Evolutionary conservation across 1,139 yeast genomes (phyloP).

Genomic region (Hemisphaericaspora xylanilytica): DNA sequence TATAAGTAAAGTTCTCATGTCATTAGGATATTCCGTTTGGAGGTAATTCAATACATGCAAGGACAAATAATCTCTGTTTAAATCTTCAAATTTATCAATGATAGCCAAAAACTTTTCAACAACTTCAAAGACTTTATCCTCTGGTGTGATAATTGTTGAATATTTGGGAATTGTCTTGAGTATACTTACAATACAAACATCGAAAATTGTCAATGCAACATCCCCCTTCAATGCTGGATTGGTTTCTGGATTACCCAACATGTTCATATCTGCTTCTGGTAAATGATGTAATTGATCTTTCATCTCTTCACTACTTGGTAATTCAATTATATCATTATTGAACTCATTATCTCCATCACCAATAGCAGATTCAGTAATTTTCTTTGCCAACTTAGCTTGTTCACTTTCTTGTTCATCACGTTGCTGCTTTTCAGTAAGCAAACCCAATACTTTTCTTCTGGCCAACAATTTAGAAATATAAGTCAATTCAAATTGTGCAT

Average conservation of each 20-base stretch:
- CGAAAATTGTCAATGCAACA: constrained; percentile 78
- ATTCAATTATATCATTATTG: constrained; percentile 40
- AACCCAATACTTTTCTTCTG: constrained; percentile 78
- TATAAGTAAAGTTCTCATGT: constrained; percentile 44
- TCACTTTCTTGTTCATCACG: constrained; percentile 48
- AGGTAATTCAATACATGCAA: constrained; percentile 61
- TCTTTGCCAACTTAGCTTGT: constrained; percentile 26
- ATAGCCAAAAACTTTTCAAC: constrained; percentile 49
- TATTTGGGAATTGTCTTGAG: constrained; percentile 29
- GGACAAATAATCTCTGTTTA: constrained; percentile 67
- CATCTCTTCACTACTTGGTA: constrained; percentile 55
- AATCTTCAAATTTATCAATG: constrained; percentile 64
- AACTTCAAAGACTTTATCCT: constrained; percentile 42
- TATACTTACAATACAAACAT: constrained; percentile 60
- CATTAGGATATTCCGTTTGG: constrained; percentile 34
- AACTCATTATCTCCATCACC: constrained; percentile 33
- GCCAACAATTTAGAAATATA: constrained; percentile 81
- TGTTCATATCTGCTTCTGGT: constrained; percentile 85
- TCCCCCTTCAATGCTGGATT: constrained; percentile 93
- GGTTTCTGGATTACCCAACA: constrained; percentile 80
- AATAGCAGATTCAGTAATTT: constrained; percentile 25
- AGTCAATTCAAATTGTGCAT: constrained; percentile 82
- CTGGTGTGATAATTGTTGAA: constrained; percentile 24
- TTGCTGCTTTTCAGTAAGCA: constrained; percentile 71
- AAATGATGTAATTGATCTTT: constrained; percentile 64